These are phyloP conservation scores for Porcisia deanei DNA, from an alignment of 208 protist genomes.

Conservation along the genomic window DNA sequence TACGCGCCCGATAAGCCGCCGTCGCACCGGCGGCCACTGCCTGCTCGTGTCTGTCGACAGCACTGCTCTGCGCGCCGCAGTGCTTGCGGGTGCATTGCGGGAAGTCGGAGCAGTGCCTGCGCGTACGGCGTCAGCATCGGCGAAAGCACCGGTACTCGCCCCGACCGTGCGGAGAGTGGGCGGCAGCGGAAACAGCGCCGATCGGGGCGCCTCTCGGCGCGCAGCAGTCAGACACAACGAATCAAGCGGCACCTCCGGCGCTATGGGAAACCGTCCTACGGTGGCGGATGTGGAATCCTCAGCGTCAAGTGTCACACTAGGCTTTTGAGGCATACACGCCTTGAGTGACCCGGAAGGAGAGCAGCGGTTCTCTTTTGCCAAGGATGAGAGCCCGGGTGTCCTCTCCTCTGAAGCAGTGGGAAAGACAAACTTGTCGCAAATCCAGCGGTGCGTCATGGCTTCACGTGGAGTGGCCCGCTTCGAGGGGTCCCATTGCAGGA, in stretches of 20 bases:
- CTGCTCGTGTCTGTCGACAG: not conserved
- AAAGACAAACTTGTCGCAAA: conserved; percentile 61
- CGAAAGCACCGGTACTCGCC: not conserved
- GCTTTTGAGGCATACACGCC: not conserved
- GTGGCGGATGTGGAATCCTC: not conserved
- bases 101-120: not conserved
- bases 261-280: not conserved
- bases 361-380: not conserved
- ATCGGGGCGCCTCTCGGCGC: not conserved
- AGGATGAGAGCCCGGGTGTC: not conserved
- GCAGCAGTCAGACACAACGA: not conserved
- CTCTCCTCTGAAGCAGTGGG: not conserved
- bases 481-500: conserved; percentile 71
- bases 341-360: not conserved
- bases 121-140: not conserved
- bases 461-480: conserved; percentile 51
- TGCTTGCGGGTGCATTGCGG: not conserved
- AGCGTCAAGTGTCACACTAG: not conserved
- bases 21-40: conserved; percentile 2
- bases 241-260: not conserved
- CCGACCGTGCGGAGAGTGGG: not conserved
- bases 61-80: not conserved
- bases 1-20: conserved; percentile 6
- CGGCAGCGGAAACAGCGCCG: not conserved
- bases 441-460: conserved; percentile 82